Evolutionary conservation across 345 rosid species (phyloP).

Genomic region (Xanthoceras sorbifolium): DNA sequence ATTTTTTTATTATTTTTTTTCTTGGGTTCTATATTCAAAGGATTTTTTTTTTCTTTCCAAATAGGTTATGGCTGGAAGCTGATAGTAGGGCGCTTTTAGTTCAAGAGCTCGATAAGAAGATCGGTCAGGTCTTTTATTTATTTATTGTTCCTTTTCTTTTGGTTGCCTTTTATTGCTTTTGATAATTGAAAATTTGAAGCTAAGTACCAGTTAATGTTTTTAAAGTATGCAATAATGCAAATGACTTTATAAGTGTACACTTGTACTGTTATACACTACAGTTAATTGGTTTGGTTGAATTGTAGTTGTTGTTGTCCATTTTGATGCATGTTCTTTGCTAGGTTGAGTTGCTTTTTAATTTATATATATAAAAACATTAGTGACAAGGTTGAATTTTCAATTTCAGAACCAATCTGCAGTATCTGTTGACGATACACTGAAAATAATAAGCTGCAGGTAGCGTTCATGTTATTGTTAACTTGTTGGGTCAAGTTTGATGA

Average conservation of each 20-base stretch:
- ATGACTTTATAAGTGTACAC: too few species aligned
- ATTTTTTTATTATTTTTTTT: background rate
- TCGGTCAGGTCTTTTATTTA: conserved; percentile 33
- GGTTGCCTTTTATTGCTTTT: background rate
- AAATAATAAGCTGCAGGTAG: conserved; percentile 54
- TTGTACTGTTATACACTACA: background rate
- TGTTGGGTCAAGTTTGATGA: conserved; percentile 3
- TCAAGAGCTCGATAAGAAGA: conserved; percentile 43
- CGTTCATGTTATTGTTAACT: background rate
- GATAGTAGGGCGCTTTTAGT: conserved; percentile 40
- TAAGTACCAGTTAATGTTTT: background rate
- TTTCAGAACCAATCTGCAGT: conserved; percentile 45
- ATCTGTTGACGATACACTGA: conserved; percentile 53
- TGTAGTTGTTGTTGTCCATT: background rate
- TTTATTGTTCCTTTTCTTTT: background rate
- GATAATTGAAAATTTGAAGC: background rate
- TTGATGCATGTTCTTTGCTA: background rate
- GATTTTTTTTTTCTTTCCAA: background rate
- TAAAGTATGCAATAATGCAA: background rate
- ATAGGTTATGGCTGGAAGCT: conserved; percentile 59
- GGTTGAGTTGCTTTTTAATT: background rate
- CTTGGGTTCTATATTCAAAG: background rate
- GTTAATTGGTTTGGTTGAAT: background rate
- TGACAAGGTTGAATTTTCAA: background rate
- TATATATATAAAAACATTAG: background rate